These are phyloP conservation scores for Sugiyamaella valdiviana DNA, from an alignment of 805 yeast genomes.

Conservation along the genomic window DNA sequence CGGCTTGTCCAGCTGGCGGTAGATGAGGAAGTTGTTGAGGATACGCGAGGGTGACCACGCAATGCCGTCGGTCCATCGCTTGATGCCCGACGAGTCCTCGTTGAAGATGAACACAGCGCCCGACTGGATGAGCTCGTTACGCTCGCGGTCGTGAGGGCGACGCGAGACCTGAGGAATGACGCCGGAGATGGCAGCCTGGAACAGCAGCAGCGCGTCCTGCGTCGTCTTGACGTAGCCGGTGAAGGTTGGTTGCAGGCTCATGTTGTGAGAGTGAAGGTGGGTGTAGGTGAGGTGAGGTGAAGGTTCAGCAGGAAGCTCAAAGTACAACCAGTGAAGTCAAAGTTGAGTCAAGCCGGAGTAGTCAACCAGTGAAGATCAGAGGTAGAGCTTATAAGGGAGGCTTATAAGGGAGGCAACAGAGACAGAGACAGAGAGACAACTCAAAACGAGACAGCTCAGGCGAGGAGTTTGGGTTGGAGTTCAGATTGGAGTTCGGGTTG, in stretches of 20 bases:
- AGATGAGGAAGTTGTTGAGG: constrained; percentile 75
- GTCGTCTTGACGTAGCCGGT: constrained; percentile 75
- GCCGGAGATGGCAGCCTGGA: constrained; percentile 70
- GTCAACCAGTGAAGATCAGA: too few species aligned
- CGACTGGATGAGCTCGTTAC: constrained; percentile 55
- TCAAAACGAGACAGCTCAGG: too few species aligned
- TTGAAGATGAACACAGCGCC: constrained; percentile 82
- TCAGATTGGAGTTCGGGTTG: too few species aligned
- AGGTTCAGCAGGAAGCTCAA: too few species aligned
- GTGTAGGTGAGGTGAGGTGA: too few species aligned
- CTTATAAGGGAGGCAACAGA: too few species aligned
- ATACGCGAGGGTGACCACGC: constrained; percentile 91
- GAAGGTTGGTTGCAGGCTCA: constrained; percentile 48
- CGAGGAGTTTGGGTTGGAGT: too few species aligned
- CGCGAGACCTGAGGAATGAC: constrained; percentile 58
- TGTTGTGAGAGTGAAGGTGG: constrained; percentile 1
- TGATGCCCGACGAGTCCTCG: constrained; percentile 76
- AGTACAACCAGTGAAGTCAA: too few species aligned
- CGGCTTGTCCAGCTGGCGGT: constrained; percentile 59
- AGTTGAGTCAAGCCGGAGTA: too few species aligned
- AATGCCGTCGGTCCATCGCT: constrained; percentile 96
- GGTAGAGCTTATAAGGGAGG: too few species aligned
- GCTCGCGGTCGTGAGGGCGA: constrained; percentile 77
- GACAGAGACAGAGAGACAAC: too few species aligned
- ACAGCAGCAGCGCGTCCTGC: constrained; percentile 71